These are phyloP conservation scores for Anastatica hierochuntica DNA, from an alignment of 345 rosid genomes.

Conservation along the genomic window DNA sequence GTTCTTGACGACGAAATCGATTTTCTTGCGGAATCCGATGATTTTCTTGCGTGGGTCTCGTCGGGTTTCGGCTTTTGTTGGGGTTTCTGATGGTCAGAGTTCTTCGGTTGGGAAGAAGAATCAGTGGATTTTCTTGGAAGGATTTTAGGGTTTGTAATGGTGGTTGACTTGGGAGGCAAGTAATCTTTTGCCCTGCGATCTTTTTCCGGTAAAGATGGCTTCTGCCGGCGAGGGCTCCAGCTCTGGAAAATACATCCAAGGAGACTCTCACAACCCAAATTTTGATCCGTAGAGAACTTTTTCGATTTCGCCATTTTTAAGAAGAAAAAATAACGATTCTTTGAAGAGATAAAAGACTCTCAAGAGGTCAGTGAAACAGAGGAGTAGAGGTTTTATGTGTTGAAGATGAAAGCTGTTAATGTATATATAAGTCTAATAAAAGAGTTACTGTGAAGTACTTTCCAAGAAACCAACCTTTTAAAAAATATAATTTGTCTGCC, in stretches of 20 bases:
- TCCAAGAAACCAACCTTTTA: constrained; percentile 49
- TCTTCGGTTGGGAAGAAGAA: constrained; percentile 12
- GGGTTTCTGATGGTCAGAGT: constrained; percentile 14
- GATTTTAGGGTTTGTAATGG: constrained; percentile 23
- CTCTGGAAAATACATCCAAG: constrained; percentile 40
- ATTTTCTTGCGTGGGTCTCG: constrained; percentile 17
- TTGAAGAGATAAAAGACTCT: constrained; percentile 2
- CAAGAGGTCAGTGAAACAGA: constrained; percentile 18
- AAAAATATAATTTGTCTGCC: constrained; percentile 6
- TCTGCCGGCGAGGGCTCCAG: constrained; percentile 34
- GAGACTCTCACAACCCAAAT: constrained; percentile 43
- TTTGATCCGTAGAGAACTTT: constrained; percentile 11
- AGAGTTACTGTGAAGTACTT: constrained; percentile 45
- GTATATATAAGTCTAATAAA: constrained; percentile 6
- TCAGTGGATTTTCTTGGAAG: constrained; percentile 20
- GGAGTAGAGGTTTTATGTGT: background rate
- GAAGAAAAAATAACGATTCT: background rate
- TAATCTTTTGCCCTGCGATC: constrained; percentile 9
- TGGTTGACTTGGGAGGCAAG: constrained; percentile 23
- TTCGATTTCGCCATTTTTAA: constrained; percentile 14
- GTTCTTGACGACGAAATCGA: constrained; percentile 33
- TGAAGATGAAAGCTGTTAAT: constrained; percentile 18
- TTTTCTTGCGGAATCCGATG: constrained; percentile 31
- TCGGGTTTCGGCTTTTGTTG: constrained; percentile 11
- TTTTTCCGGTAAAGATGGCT: constrained; percentile 30